Conservation (phyloP, 2,329 filamentous ascomycete genomes). For the Cryphonectria nitschkei region DNA sequence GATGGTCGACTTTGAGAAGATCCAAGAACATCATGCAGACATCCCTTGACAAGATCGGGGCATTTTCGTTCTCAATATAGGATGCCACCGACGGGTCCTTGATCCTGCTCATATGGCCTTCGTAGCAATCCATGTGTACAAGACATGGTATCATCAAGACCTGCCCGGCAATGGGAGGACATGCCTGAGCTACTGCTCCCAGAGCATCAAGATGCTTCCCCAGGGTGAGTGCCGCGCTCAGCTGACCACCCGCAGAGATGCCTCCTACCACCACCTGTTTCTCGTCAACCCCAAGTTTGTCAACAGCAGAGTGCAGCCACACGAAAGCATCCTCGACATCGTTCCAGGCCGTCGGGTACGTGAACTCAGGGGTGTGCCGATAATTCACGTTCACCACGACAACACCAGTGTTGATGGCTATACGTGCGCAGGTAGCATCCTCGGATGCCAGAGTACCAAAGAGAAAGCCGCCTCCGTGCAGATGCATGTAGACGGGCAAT, state of each 20-base stretch:
- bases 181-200: constrained; percentile 25
- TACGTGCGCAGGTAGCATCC: constrained; percentile 53
- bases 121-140: constrained; percentile 37
- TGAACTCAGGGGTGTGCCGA: constrained; percentile 59
- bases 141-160: constrained; percentile 55
- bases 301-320: constrained; percentile 54
- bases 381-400: constrained; percentile 61
- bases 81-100: constrained; percentile 47
- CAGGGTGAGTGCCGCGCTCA: constrained; percentile 39
- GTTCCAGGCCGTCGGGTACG: constrained; percentile 55
- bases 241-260: constrained; percentile 46
- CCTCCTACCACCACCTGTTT: constrained; percentile 46
- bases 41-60: constrained; percentile 51
- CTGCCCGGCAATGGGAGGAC: constrained; percentile 50
- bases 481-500: constrained; percentile 54
- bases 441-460: constrained; percentile 58
- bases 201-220: constrained; percentile 41
- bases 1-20: constrained; percentile 35
- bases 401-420: constrained; percentile 46
- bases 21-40: constrained; percentile 40
- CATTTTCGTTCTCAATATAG: constrained; percentile 48
- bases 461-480: constrained; percentile 61
- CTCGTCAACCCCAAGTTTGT: constrained; percentile 42
- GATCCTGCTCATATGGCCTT: constrained; percentile 41
- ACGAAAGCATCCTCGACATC: constrained; percentile 58